Conservation (phyloP, 2,329 filamentous ascomycete species). For the Botrytis cinerea region DNA sequence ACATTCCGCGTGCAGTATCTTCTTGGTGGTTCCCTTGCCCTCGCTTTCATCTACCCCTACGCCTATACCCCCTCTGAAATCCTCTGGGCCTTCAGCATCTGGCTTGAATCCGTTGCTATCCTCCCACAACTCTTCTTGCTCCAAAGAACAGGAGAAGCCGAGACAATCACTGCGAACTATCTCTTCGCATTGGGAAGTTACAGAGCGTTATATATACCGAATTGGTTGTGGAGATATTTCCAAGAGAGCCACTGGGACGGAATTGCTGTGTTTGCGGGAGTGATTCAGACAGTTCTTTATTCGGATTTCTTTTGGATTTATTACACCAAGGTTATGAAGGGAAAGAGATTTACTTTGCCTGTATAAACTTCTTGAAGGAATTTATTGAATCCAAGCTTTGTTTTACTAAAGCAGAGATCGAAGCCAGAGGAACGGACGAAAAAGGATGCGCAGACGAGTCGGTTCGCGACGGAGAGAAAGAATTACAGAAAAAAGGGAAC, state of each 20-base stretch:
- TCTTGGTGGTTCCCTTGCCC: slow-evolving; percentile 73
- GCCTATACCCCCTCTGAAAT: slow-evolving; percentile 83
- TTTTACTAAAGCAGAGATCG: neutral
- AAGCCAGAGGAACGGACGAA: neutral
- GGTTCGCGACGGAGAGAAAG: neutral
- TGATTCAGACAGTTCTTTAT: slow-evolving; percentile 93
- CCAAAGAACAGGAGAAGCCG: slow-evolving; percentile 93
- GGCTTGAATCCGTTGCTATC: slow-evolving; percentile 96
- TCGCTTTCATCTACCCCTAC: slow-evolving; percentile 83
- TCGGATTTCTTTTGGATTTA: slow-evolving; percentile 99
- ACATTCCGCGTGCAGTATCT: slow-evolving; percentile 98
- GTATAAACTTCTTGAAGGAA: slow-evolving; percentile 54
- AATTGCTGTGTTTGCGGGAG: slow-evolving; percentile 83
- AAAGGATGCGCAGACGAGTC: slow-evolving; percentile 1
- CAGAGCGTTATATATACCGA: slow-evolving; percentile 93
- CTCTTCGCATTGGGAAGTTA: slow-evolving; percentile 91
- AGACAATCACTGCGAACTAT: slow-evolving; percentile 99
- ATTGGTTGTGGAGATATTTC: slow-evolving; percentile 94
- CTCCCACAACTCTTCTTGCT: slow-evolving; percentile 98
- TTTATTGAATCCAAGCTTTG: neutral
- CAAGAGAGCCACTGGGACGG: slow-evolving; percentile 79
- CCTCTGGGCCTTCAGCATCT: slow-evolving; percentile 96
- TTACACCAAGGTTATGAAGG: slow-evolving; percentile 92
- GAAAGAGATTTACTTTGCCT: slow-evolving; percentile 83
- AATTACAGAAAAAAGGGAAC: neutral